Evolutionary conservation across 371 early-diverging fungal species (phyloP), one percentile per base, ranked within the genome.

Genomic region (Mucor racemosus): DNA sequence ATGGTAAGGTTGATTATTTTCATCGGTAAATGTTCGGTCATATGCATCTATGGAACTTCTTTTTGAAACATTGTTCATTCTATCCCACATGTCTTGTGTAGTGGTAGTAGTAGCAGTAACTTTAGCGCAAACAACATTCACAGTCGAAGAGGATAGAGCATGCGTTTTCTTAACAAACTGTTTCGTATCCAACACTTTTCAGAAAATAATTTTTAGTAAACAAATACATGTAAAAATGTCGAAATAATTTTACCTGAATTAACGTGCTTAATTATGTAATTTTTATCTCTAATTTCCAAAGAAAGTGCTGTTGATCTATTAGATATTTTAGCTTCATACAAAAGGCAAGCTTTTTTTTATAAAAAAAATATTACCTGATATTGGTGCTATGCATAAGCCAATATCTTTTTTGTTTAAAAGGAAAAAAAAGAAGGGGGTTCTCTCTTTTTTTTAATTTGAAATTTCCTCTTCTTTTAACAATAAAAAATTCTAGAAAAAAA

Each of bases 41-140:
- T 58, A 65, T 17, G 46, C 39, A 58, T 58, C 59, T 50, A 58
- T 57, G 42, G 64, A 58, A 57, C 39, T 58, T 63, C 58, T 48
- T 21, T 36, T 60, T 59, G 67, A 21, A 55, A 64, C 68, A 64
- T 72, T 48, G 60, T 68, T 64, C 68, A 67, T 72, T 67, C 72
- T 68, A 71, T 71, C 56, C 72, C 72, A 72, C 72, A 72, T 72
- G 53, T 61, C 59, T 68, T 65, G 62, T 65, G 64, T 50, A 64
- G 67, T 53, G 44, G 58, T 57, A 44, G 70, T 57, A 44, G 65
- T 62, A 41, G 62, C 31, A 64, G 60, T 71, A 65, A 72, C 68
- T 68, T 72, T 61, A 42, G 71, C 59, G 39, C 66, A 66, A 65
- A 72, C 63, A 72, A 72, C 73, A 68, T 72, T 72, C 73, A 72